Base-by-base conservation (phyloP, 257 asterid genomes). In the Osmanthus fragrans region DNA sequence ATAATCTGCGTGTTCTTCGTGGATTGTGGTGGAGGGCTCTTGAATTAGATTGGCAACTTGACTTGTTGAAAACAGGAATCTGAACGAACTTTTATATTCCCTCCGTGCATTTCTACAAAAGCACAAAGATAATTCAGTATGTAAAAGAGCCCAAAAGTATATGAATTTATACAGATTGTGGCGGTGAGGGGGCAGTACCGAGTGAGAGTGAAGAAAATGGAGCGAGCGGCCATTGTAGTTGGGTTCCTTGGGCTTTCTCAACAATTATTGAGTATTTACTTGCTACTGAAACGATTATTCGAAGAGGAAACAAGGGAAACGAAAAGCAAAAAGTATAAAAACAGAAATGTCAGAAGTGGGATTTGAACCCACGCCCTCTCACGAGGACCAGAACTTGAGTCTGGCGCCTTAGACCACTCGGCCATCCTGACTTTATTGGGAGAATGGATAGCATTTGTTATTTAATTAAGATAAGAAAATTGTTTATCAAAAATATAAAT, bases 351-450 rank as follows among this genome's bases (percentile, higher is more conserved):
- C 88, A 85, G 86, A 80, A 82, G 86, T 82, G 86, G 86, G 83
- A 65, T 85, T 85, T 89, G 91, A 85, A 89, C 92, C 90, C 91
- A 89, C 92, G 91, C 92, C 89, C 91, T 85, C 91, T 74, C 25
- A 39, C 79, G 91, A 89, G 73, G 89, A 87, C 89, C 93, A 89
- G 88, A 89, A 89, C 93, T 89, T 89, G 93, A 89, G 93, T 87
- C 91, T 85, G 90, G 90, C 93, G 88, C 91, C 91, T 89, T 89
- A 87, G 91, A 89, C 91, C 91, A 87, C 91, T 89, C 88, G 91
- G 90, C 91, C 93, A 89, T 89, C 93, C 90, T 87, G 89, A 25
- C 27, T n/a, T n/a, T n/a, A n/a, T n/a, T n/a, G n/a, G n/a, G n/a
- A n/a, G n/a, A n/a, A n/a, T n/a, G n/a, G n/a, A n/a, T n/a, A n/a